Evolutionary conservation across 495 filamentous ascomycete genomes (phyloP).

Genomic region (Massariosphaeria phaeospora): DNA sequence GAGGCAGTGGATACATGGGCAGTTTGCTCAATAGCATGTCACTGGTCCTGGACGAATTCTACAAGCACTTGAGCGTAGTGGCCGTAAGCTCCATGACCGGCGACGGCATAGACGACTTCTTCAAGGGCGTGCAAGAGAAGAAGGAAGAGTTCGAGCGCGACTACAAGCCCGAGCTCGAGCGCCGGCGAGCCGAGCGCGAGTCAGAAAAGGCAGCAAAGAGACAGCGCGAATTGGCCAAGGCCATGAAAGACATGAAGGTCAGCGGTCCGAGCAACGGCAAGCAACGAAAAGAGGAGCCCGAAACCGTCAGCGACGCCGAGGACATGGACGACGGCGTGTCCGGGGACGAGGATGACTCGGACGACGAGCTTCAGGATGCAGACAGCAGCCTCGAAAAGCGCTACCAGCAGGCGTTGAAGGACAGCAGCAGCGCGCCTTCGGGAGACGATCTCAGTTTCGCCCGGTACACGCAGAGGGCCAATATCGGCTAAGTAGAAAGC

Average conservation of each 20-base stretch:
- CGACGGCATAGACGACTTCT: constrained; percentile 86
- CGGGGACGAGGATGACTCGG: constrained; percentile 39
- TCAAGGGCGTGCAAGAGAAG: constrained; percentile 79
- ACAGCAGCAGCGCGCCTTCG: constrained; percentile 41
- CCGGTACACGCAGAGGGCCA: constrained; percentile 48
- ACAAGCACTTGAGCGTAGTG: constrained; percentile 83
- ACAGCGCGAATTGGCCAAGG: constrained; percentile 75
- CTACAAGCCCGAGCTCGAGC: constrained; percentile 88
- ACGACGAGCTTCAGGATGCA: constrained; percentile 34
- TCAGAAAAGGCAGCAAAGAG: constrained; percentile 62
- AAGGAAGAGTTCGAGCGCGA: constrained; percentile 83
- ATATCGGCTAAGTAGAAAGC: constrained; percentile 31
- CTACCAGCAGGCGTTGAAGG: constrained; percentile 55
- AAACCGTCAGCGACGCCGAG: constrained; percentile 58
- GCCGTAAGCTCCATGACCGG: constrained; percentile 92
- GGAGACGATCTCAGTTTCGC: constrained; percentile 56
- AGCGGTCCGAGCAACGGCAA: constrained; percentile 44
- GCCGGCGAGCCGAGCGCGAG: constrained; percentile 67
- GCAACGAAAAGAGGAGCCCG: constrained; percentile 45
- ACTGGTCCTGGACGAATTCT: constrained; percentile 96
- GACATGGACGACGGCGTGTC: constrained; percentile 47
- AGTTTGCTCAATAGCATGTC: constrained; percentile 95
- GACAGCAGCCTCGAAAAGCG: constrained; percentile 51
- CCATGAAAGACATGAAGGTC: constrained; percentile 94
- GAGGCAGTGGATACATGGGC: constrained; percentile 94